A percentile compares a stretch with the other conserved stretches of the same genome.
Evolutionary conservation across 306 rosid genomes (phyloP).

Genomic region (Prosopis cineraria): DNA sequence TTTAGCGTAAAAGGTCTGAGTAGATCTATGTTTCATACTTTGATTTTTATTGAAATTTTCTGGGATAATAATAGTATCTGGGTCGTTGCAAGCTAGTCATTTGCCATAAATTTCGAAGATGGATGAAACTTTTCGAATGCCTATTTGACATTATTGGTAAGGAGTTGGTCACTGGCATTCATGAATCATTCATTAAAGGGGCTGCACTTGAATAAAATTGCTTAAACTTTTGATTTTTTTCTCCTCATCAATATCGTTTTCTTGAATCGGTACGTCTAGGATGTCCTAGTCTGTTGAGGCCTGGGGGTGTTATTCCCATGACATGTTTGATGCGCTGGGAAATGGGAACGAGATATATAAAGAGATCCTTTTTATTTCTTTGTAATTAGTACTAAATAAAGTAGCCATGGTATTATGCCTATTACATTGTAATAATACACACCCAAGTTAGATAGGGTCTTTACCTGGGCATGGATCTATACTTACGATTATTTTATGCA

Average conservation of each 20-base stretch:
- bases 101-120: neutral
- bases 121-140: neutral
- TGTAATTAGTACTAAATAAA: neutral
- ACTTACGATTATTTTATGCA: neutral
- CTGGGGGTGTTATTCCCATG: neutral
- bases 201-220: neutral
- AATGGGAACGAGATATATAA: neutral
- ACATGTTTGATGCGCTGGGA: neutral
- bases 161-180: neutral
- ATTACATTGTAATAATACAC: neutral
- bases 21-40: constrained; percentile 36
- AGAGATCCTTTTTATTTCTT: neutral
- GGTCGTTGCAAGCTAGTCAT: neutral
- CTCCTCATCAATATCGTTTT: neutral
- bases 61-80: neutral
- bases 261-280: neutral
- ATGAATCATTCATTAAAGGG: neutral
- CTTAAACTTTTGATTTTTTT: neutral
- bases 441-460: neutral
- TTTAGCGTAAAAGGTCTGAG: neutral
- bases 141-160: neutral
- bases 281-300: neutral
- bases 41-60: neutral
- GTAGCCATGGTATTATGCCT: neutral
- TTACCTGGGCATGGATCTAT: neutral